phyloP scores from a whole-genome alignment of 2,329 filamentous ascomycete species.

The Remersonia thermophila region DNA sequence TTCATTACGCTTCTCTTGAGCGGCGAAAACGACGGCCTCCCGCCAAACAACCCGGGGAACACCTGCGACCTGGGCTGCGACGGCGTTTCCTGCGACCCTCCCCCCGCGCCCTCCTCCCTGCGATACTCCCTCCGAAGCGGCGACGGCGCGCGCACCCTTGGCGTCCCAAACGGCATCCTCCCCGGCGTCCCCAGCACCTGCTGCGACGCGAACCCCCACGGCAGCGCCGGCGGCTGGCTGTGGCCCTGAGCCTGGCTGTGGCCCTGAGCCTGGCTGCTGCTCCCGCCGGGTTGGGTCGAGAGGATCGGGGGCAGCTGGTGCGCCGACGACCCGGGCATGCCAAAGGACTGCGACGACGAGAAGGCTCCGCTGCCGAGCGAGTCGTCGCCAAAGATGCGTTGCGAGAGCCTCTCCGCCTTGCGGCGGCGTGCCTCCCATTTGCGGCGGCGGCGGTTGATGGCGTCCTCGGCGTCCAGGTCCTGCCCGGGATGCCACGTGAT shows the following conservation, averaged over 20 bases:
- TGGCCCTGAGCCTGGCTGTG: not conserved
- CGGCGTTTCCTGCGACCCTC: slow-evolving; percentile 7
- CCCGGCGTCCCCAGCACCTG: not conserved
- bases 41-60: slow-evolving; percentile 13
- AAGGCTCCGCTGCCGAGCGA: slow-evolving; percentile 1
- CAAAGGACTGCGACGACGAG: slow-evolving; percentile 8
- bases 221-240: too few species aligned
- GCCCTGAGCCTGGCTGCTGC: not conserved
- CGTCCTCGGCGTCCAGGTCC: slow-evolving; percentile 10
- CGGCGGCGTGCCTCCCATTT: slow-evolving; percentile 11
- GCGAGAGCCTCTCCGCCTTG: slow-evolving; percentile 12
- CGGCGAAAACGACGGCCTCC: slow-evolving; percentile 9
- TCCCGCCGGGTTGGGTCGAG: too few species aligned
- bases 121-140: slow-evolving; percentile 10
- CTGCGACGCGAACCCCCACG: slow-evolving; percentile 7
- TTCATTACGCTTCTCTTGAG: slow-evolving; percentile 9
- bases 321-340: not conserved
- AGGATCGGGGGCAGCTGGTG: slow-evolving; percentile 7
- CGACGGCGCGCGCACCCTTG: slow-evolving; percentile 6
- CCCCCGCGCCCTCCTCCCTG: slow-evolving; percentile 2
- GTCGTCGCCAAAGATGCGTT: slow-evolving; percentile 10
- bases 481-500: slow-evolving; percentile 12
- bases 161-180: slow-evolving; percentile 3
- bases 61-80: slow-evolving; percentile 13
- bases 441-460: slow-evolving; percentile 6